These are phyloP conservation scores for Andrographis paniculata DNA, from an alignment of 305 asterid species.

Conservation along the genomic window DNA sequence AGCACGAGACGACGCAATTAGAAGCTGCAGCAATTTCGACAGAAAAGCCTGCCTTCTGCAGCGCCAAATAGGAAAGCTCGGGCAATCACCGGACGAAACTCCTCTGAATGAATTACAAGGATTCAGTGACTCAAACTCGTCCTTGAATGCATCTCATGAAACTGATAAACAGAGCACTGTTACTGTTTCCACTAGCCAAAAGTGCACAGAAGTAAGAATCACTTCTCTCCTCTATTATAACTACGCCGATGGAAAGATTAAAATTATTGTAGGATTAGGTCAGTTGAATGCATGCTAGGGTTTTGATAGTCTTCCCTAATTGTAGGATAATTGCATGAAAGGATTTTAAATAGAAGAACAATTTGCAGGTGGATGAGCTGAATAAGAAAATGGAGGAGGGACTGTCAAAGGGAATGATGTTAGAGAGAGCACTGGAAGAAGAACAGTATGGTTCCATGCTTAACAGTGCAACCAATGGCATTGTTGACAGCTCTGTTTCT, in stretches of 20 bases:
- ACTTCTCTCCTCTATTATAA: background rate
- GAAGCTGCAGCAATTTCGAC: constrained; percentile 43
- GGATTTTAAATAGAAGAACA: background rate
- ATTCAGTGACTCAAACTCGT: background rate
- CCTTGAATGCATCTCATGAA: background rate
- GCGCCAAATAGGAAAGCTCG: constrained; percentile 37
- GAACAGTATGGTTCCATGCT: constrained; percentile 37
- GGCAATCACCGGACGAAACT: constrained; percentile 21
- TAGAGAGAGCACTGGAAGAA: constrained; percentile 18
- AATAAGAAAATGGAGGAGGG: constrained; percentile 41
- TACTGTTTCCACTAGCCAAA: constrained; percentile 16
- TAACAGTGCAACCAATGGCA: constrained; percentile 31
- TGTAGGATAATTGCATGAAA: no score
- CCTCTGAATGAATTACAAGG: constrained; percentile 21
- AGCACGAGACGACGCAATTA: constrained; percentile 19
- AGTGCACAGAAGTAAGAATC: constrained; percentile 32
- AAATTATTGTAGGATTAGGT: background rate
- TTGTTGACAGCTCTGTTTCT: constrained; percentile 54
- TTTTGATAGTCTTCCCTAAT: no score
- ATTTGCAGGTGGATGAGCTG: constrained; percentile 33
- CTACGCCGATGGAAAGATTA: no score
- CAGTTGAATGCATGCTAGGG: background rate
- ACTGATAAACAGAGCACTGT: constrained; percentile 21
- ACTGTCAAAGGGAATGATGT: constrained; percentile 14
- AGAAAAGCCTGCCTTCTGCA: constrained; percentile 38